Base-by-base conservation (phyloP, 768 basidiomycete genomes). In the Pleurotus ostreatus region DNA sequence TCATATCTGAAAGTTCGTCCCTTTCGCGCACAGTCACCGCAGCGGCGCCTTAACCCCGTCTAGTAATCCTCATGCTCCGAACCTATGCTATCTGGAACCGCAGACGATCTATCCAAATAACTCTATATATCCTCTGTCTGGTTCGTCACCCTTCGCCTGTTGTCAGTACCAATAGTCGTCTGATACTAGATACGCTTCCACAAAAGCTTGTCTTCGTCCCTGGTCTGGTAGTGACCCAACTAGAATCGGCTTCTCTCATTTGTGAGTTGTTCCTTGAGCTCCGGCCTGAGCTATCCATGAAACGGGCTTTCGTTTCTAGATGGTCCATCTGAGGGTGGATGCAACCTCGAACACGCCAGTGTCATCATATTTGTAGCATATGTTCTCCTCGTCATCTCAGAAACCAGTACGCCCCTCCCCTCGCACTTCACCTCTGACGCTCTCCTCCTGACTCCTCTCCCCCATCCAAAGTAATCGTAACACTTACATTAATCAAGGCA, bases 81-180 rank as follows among this genome's bases (percentile, higher is more conserved):
- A 78, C 76, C 7, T 75, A 76, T 54, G 77, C 76, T 3, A 69
- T 78, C 20, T 78, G 74, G 74, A 72, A 72, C 58, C 64, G 75
- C 15, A 70, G 65, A 52, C 73, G 69, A 7, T 48, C 63, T 8
- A 65, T 77, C 5, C 59, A 71, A 8, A 54, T 72, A 13, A 65
- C 68, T 20, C 66, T 76, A 5, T 68, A 61, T 20, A 34, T 64
- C 16, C 63, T 72, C 15, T 44, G 41, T 13, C n/a, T 44, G 5
- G 41, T 44, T 16, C 41, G 41, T 44, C 41, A 13, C 15, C 41
- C 7, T 44, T 5, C 41, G 12, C 20, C 20, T 44, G 20, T 34
- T 34, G 1, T 25, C 23, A 5, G 1, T 5, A 5, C 23, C 4
- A 5, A 25, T 25, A 25, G 23, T 25, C 23, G 23, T 25, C 23